Evolutionary conservation across 2,329 filamentous ascomycete genomes (phyloP).

Genomic region (Juglanconis sp.): DNA sequence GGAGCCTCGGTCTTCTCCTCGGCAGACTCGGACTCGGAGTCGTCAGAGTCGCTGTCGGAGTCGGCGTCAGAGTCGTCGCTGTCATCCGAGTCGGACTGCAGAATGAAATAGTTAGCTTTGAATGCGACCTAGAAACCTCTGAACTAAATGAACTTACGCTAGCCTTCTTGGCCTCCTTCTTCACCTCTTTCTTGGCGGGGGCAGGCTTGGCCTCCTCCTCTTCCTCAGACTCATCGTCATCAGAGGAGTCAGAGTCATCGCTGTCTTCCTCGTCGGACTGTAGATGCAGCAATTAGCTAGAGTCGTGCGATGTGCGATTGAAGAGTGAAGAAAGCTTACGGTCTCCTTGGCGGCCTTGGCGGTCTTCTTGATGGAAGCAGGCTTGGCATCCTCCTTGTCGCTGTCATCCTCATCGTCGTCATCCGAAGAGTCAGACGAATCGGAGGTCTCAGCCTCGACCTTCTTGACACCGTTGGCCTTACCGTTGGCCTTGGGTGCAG

Average conservation of each 20-base stretch:
- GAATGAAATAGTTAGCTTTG: background rate
- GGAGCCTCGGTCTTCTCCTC: slow-evolving; percentile 25
- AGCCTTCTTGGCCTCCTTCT: slow-evolving; percentile 21
- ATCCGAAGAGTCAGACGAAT: slow-evolving; percentile 32
- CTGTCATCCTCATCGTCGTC: slow-evolving; percentile 28
- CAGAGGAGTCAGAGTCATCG: slow-evolving; percentile 31
- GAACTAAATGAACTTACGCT: slow-evolving; percentile 4
- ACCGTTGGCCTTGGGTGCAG: slow-evolving; percentile 28
- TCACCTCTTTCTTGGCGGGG: slow-evolving; percentile 20
- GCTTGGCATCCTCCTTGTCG: slow-evolving; percentile 27
- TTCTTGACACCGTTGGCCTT: slow-evolving; percentile 31
- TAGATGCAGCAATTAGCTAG: background rate
- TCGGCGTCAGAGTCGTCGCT: slow-evolving; percentile 22
- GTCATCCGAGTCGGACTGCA: slow-evolving; percentile 24
- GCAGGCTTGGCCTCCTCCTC: slow-evolving; percentile 20
- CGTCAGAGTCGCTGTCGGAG: slow-evolving; percentile 27
- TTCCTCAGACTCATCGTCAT: slow-evolving; percentile 25
- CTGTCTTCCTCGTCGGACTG: slow-evolving; percentile 2
- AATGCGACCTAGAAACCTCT: too few species aligned
- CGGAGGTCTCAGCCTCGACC: slow-evolving; percentile 30
- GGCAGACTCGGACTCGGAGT: slow-evolving; percentile 29
- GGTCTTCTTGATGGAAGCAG: slow-evolving; percentile 10
- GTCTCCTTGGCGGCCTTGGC: slow-evolving; percentile 23
- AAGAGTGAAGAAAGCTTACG: slow-evolving; percentile 16
- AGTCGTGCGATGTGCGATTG: background rate